Evolutionary conservation across 2,329 filamentous ascomycete species (phyloP).

Genomic region (Hypocrella siamensis): DNA sequence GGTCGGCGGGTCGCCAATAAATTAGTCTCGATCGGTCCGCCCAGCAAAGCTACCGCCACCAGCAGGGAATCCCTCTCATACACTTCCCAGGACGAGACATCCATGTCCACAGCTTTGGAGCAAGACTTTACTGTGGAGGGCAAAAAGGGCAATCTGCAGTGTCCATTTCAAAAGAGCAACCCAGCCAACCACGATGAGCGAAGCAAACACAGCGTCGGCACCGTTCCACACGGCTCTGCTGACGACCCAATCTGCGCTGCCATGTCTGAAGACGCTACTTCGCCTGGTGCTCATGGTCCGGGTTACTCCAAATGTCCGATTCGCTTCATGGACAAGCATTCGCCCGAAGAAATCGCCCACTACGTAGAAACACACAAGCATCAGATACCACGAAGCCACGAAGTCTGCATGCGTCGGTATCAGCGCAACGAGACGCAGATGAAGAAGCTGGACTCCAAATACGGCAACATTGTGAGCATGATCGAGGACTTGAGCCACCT

Average conservation of each 20-base stretch:
- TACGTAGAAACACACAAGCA: constrained; percentile 96
- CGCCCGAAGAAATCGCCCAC: constrained; percentile 79
- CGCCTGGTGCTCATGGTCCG: constrained; percentile 31
- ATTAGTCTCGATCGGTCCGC: constrained; percentile 30
- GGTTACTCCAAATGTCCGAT: constrained; percentile 67
- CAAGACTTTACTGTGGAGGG: constrained; percentile 83
- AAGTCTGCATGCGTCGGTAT: constrained; percentile 80
- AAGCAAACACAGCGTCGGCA: constrained; percentile 14
- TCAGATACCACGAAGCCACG: constrained; percentile 83
- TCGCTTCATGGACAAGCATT: constrained; percentile 80
- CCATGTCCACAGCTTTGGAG: constrained; percentile 55
- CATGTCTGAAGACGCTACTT: constrained; percentile 44
- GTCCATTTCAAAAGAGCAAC: constrained; percentile 52
- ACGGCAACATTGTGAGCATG: constrained; percentile 85
- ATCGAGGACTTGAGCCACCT: constrained; percentile 78
- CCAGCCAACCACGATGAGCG: constrained; percentile 15
- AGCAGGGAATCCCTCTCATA: constrained; percentile 31
- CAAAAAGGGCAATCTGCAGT: constrained; percentile 62
- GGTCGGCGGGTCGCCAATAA: constrained; percentile 42
- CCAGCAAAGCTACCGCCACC: constrained; percentile 34
- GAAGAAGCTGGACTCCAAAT: constrained; percentile 82
- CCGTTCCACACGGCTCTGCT: constrained; percentile 29
- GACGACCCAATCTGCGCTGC: constrained; percentile 51
- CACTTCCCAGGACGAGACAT: constrained; percentile 31
- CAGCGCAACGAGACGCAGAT: constrained; percentile 77